phyloP scores from a whole-genome alignment of 2,329 filamentous ascomycete genomes.

The Pseudocercospora vitis region DNA sequence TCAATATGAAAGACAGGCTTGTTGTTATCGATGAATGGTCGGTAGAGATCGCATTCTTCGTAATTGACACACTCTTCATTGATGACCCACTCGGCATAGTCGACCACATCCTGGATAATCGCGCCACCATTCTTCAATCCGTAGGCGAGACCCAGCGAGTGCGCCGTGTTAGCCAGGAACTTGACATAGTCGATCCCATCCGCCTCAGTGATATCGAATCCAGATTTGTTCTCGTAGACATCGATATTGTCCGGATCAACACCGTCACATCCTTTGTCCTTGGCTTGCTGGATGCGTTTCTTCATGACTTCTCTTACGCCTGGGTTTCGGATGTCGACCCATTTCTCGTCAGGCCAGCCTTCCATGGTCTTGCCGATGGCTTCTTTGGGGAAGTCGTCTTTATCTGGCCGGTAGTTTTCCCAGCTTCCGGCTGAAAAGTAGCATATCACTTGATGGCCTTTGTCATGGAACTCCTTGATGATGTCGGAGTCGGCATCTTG shows the following conservation, averaged over 20 bases:
- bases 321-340: slow-evolving; percentile 60
- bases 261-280: slow-evolving; percentile 35
- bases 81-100: slow-evolving; percentile 50
- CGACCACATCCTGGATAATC: slow-evolving; percentile 59
- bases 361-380: slow-evolving; percentile 62
- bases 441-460: background rate
- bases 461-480: slow-evolving; percentile 15
- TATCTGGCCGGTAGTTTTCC: slow-evolving; percentile 61
- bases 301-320: slow-evolving; percentile 66
- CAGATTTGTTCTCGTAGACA: background rate
- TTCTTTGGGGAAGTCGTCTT: slow-evolving; percentile 51
- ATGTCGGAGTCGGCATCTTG: background rate
- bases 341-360: slow-evolving; percentile 67
- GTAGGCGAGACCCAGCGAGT: slow-evolving; percentile 57
- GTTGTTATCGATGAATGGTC: slow-evolving; percentile 57
- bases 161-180: slow-evolving; percentile 60
- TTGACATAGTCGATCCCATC: slow-evolving; percentile 61
- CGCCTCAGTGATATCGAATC: slow-evolving; percentile 55
- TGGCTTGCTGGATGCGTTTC: slow-evolving; percentile 58
- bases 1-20: slow-evolving; percentile 75
- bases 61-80: slow-evolving; percentile 37
- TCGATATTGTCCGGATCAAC: slow-evolving; percentile 2
- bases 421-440: background rate
- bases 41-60: slow-evolving; percentile 60
- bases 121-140: slow-evolving; percentile 69